phyloP scores from a whole-genome alignment of 495 filamentous ascomycete species.

The Elaphomyces granulatus region DNA sequence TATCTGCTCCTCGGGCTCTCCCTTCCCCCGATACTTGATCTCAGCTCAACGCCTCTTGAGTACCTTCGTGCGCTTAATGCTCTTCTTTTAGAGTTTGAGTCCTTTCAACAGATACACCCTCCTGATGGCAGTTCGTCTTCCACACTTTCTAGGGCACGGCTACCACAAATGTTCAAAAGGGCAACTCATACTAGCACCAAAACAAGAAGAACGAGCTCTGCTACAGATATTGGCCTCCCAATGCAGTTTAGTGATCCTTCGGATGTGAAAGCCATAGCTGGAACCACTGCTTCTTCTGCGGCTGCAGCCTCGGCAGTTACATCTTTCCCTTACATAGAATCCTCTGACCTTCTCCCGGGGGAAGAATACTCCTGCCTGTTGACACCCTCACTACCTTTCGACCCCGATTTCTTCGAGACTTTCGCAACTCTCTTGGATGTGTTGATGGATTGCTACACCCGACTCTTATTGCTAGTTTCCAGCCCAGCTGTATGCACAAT shows the following conservation, averaged over 20 bases:
- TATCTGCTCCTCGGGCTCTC: conserved; percentile 88
- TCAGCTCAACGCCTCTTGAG: conserved; percentile 63
- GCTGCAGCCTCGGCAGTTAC: conserved; percentile 25
- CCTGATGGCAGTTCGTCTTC: conserved; percentile 55
- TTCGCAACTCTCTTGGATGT: conserved; percentile 97
- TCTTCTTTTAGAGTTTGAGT: conserved; percentile 81
- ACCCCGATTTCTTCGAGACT: conserved; percentile 93
- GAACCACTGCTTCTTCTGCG: conserved; percentile 25
- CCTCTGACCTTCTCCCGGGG: conserved; percentile 41
- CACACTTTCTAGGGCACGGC: conserved; percentile 58
- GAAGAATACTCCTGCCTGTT: conserved; percentile 82
- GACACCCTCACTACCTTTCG: conserved; percentile 88
- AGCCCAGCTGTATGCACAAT: conserved; percentile 53
- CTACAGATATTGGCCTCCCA: conserved; percentile 47
- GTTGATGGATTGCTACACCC: conserved; percentile 79
- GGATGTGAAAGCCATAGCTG: conserved; percentile 34
- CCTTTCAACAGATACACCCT: conserved; percentile 74
- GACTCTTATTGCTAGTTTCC: conserved; percentile 55
- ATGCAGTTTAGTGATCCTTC: conserved; percentile 40
- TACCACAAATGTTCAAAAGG: conserved; percentile 83
- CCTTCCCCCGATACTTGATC: conserved; percentile 73
- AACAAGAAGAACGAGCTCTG: conserved; percentile 56
- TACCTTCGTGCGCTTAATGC: conserved; percentile 79
- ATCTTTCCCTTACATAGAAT: conserved; percentile 35
- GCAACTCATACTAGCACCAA: conserved; percentile 46